Conservation (phyloP, 1,284 basidiomycete genomes). For the Moesziomyces parantarcticus region DNA sequence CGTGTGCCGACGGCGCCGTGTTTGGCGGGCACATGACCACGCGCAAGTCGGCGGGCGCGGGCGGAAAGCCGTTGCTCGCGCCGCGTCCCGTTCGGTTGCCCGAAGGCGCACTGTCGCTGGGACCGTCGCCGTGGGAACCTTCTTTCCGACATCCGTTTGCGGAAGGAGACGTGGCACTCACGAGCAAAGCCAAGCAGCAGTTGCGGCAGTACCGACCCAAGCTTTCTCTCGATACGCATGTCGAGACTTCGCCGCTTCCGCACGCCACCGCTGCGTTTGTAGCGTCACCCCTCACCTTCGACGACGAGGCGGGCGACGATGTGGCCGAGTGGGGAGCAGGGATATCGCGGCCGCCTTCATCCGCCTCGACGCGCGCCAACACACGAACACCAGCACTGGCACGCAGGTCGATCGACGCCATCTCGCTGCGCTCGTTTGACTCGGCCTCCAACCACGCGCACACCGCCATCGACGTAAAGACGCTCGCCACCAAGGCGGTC, state of each 20-base stretch:
- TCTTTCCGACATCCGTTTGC: conserved; percentile 31
- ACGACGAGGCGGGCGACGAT: not conserved
- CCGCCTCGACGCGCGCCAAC: conserved; percentile 1
- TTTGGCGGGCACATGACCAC: conserved; percentile 3
- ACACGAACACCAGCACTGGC: conserved; percentile 2
- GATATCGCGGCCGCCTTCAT: conserved; percentile 15
- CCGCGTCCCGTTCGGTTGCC: conserved; percentile 10
- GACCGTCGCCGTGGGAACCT: conserved; percentile 21
- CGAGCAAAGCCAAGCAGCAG: conserved; percentile 16
- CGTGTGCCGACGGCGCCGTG: conserved; percentile 1
- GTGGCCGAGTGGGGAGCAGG: not conserved
- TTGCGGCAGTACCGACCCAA: conserved; percentile 4
- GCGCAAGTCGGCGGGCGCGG: not conserved
- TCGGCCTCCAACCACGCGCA: conserved; percentile 1
- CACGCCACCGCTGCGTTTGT: conserved; percentile 8
- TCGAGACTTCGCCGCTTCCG: conserved; percentile 13
- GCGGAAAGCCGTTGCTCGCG: not conserved
- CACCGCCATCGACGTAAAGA: conserved; percentile 28
- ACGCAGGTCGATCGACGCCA: conserved; percentile 35
- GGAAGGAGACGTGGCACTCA: conserved; percentile 8
- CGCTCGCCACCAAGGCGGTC: conserved; percentile 25
- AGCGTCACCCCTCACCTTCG: conserved; percentile 1
- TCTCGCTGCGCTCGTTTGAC: conserved; percentile 18
- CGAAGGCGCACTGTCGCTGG: conserved; percentile 23
- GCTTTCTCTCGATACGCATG: conserved; percentile 23